Evolutionary conservation across 2,329 filamentous ascomycete species (phyloP).

Genomic region (Alternaria postmessia): DNA sequence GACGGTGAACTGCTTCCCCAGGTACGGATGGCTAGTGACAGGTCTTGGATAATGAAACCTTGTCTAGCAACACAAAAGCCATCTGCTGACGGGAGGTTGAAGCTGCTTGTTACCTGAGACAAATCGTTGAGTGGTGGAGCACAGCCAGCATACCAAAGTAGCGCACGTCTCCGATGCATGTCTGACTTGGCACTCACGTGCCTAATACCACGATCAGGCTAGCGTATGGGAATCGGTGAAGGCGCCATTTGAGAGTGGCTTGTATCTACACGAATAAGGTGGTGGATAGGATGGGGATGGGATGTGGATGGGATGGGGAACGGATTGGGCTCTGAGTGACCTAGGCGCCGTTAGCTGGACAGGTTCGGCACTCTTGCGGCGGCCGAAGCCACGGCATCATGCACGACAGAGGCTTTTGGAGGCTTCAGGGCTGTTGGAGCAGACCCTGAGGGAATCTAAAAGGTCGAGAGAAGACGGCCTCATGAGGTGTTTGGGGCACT

Average conservation of each 20-base stretch:
- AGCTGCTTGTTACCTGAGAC: slow-evolving; percentile 39
- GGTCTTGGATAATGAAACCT: slow-evolving; percentile 17
- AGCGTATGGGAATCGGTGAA: slow-evolving; percentile 27
- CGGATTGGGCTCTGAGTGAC: background rate
- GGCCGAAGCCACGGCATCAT: slow-evolving; percentile 10
- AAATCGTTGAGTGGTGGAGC: slow-evolving; percentile 40
- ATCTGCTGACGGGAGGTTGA: slow-evolving; percentile 36
- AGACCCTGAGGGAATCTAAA: background rate
- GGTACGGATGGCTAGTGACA: slow-evolving; percentile 28
- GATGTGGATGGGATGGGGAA: background rate
- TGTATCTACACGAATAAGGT: slow-evolving; percentile 5
- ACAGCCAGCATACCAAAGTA: slow-evolving; percentile 33
- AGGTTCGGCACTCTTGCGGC: slow-evolving; percentile 9
- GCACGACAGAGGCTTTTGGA: background rate
- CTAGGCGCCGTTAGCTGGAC: slow-evolving; percentile 1
- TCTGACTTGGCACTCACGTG: slow-evolving; percentile 42
- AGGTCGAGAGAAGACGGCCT: background rate
- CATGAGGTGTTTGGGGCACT: background rate
- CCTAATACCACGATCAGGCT: slow-evolving; percentile 18
- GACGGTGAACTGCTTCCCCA: slow-evolving; percentile 22
- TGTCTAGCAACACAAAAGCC: slow-evolving; percentile 28
- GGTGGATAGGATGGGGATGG: background rate
- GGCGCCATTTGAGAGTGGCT: slow-evolving; percentile 22
- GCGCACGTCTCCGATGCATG: slow-evolving; percentile 44
- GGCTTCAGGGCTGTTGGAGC: background rate